Percentiles rank a stretch among this genome's conserved stretches.
Evolutionary conservation across 2,329 filamentous ascomycete genomes (phyloP).

Genomic region (Xylaria sp.): DNA sequence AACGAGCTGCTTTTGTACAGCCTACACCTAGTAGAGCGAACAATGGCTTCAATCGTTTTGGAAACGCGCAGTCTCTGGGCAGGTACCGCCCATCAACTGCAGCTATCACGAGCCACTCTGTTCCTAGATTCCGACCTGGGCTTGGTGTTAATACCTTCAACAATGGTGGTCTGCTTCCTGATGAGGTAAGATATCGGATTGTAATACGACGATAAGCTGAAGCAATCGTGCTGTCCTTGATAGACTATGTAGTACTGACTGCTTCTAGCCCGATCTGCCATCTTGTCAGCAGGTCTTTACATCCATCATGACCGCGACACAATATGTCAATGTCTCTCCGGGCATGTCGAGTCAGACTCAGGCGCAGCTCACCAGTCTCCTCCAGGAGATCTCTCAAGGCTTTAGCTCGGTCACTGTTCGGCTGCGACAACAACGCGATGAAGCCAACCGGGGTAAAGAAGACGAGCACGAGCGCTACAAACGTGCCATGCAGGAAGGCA

Average conservation of each 20-base stretch:
- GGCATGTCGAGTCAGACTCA: slow-evolving; percentile 36
- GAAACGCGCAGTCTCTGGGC: slow-evolving; percentile 4
- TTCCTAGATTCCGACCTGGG: slow-evolving; percentile 22
- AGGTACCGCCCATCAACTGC: slow-evolving; percentile 28
- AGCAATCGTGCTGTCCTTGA: background rate
- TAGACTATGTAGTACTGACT: background rate
- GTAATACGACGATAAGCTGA: background rate
- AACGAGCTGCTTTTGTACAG: slow-evolving; percentile 15
- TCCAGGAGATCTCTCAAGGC: slow-evolving; percentile 42
- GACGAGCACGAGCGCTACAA: slow-evolving; percentile 35
- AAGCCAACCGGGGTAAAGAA: slow-evolving; percentile 19
- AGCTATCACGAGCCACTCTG: slow-evolving; percentile 6
- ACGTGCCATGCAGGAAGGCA: slow-evolving; percentile 23
- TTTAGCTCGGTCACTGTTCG: slow-evolving; percentile 28
- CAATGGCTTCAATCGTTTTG: slow-evolving; percentile 19
- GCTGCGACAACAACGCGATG: slow-evolving; percentile 39
- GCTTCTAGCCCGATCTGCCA: slow-evolving; percentile 14
- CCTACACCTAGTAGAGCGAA: slow-evolving; percentile 30
- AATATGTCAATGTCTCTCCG: slow-evolving; percentile 40
- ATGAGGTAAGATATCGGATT: slow-evolving; percentile 21
- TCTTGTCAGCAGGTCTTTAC: slow-evolving; percentile 30
- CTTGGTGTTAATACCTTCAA: slow-evolving; percentile 3
- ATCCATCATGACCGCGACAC: slow-evolving; percentile 38
- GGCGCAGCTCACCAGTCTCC: slow-evolving; percentile 35
- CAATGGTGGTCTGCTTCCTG: slow-evolving; percentile 3